Conservation (phyloP, 108 stramenopile species). For the Nannochloropsis salina region DNA sequence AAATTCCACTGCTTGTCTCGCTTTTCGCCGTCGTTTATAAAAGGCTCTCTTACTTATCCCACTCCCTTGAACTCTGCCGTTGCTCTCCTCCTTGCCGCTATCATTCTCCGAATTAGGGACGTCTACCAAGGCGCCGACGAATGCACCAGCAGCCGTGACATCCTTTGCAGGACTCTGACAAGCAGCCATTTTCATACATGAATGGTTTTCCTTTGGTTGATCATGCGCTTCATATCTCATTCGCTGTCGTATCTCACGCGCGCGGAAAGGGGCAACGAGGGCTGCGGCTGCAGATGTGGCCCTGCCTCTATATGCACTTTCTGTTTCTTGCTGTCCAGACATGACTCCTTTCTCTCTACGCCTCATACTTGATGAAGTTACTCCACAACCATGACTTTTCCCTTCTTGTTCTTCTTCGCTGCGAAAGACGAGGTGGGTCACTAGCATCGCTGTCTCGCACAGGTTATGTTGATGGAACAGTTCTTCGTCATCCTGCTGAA, state of each 20-base stretch:
- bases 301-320: no score
- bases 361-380: no score
- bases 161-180: background rate
- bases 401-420: background rate
- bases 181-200: no score
- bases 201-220: background rate
- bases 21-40: slow-evolving; percentile 14
- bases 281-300: background rate
- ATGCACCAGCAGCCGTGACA: background rate
- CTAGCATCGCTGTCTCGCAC: background rate
- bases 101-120: no score
- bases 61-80: background rate
- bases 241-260: background rate
- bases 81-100: background rate
- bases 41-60: background rate
- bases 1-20: background rate
- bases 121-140: background rate
- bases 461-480: background rate
- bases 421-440: background rate
- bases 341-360: no score
- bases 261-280: background rate
- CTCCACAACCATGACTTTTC: no score
- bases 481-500: background rate
- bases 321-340: no score
- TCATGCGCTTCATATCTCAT: background rate